phyloP scores from a whole-genome alignment of 176 grass and related monocot genomes.

The Musa itinerans region DNA sequence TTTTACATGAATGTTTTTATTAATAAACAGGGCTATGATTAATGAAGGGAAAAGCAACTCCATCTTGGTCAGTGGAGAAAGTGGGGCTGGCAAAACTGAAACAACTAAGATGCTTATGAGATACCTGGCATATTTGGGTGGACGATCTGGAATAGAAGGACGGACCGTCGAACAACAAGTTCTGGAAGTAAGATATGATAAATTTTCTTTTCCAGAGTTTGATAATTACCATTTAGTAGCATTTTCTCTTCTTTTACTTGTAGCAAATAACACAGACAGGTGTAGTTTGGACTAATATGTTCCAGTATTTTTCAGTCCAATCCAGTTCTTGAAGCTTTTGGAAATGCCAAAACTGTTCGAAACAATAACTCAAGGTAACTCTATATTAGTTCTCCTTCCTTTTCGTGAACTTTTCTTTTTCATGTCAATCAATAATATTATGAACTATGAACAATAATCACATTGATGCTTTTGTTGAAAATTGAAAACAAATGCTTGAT shows the following conservation, averaged over 20 bases:
- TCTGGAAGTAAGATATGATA: slow-evolving; percentile 1
- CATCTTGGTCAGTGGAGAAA: slow-evolving; percentile 25
- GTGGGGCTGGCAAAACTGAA: slow-evolving; percentile 23
- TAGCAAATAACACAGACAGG: not conserved
- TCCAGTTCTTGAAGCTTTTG: slow-evolving; percentile 99
- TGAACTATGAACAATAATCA: not conserved
- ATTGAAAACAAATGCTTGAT: not conserved
- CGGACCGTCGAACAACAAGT: slow-evolving; percentile 24
- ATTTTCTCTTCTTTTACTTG: slow-evolving; percentile 5
- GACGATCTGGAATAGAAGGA: slow-evolving; percentile 23
- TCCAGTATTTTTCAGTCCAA: slow-evolving; percentile 56
- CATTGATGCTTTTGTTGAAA: not conserved
- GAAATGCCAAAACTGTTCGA: slow-evolving; percentile 95
- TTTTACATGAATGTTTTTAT: slow-evolving; percentile 39
- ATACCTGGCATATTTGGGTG: slow-evolving; percentile 18
- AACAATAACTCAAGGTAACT: slow-evolving; percentile 95
- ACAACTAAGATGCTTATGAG: slow-evolving; percentile 27
- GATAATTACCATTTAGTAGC: slow-evolving; percentile 11
- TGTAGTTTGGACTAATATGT: slow-evolving; percentile 21
- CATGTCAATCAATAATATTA: not conserved
- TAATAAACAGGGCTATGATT: slow-evolving; percentile 20
- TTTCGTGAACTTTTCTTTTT: not conserved
- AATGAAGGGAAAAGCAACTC: slow-evolving; percentile 26
- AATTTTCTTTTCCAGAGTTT: not conserved
- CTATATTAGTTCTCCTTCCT: not conserved